Conservation (phyloP, 2,329 filamentous ascomycete genomes). For the Byssochlamys sp. region DNA sequence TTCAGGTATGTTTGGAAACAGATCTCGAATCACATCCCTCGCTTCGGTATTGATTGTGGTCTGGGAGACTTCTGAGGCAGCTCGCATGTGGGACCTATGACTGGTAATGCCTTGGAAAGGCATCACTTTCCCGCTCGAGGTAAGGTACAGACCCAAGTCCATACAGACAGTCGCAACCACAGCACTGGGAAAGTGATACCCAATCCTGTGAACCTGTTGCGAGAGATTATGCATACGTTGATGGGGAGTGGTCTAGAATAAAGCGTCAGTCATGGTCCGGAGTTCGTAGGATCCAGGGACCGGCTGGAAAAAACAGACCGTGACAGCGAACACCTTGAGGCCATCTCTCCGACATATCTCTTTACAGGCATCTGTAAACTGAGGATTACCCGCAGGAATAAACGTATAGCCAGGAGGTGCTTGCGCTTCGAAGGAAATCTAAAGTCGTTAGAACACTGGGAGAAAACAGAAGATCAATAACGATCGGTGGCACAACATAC, state of each 20-base stretch:
- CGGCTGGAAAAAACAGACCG: constrained; percentile 38
- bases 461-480: neutral
- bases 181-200: constrained; percentile 54
- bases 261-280: constrained; percentile 6
- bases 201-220: constrained; percentile 52
- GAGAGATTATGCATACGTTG: constrained; percentile 44
- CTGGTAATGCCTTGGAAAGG: constrained; percentile 22
- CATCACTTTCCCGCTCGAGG: constrained; percentile 39
- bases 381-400: constrained; percentile 50
- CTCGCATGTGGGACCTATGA: constrained; percentile 14
- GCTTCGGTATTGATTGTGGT: constrained; percentile 48
- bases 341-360: constrained; percentile 48
- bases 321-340: constrained; percentile 49
- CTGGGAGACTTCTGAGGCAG: constrained; percentile 28
- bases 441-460: constrained; percentile 22
- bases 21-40: constrained; percentile 49
- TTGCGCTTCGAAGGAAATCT: constrained; percentile 48
- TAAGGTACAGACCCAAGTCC: constrained; percentile 37
- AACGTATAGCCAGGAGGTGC: constrained; percentile 53
- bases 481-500: constrained; percentile 26
- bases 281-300: neutral
- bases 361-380: constrained; percentile 51
- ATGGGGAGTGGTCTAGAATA: constrained; percentile 40
- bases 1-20: constrained; percentile 55
- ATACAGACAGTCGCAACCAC: constrained; percentile 50